These are phyloP conservation scores for Plasmodium gonderi DNA, from an alignment of 169 alveolate genomes.

Conservation along the genomic window DNA sequence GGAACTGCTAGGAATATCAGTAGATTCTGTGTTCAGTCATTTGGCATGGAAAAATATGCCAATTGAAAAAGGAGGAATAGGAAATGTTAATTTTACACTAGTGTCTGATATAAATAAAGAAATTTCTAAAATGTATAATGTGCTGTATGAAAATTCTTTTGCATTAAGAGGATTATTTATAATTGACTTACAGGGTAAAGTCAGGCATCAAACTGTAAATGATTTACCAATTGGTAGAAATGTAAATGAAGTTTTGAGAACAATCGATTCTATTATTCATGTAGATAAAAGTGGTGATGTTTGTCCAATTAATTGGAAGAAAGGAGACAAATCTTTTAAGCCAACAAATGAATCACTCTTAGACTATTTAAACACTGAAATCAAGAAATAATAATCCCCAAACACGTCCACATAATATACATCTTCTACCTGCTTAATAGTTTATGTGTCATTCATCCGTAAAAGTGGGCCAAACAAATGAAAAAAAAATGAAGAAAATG, in stretches of 20 bases:
- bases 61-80: conserved; percentile 82
- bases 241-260: conserved; percentile 84
- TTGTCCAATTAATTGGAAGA: conserved; percentile 87
- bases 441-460: not conserved
- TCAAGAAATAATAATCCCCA: conserved; percentile 4
- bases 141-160: conserved; percentile 80
- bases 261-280: conserved; percentile 83
- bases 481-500: not conserved
- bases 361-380: conserved; percentile 24
- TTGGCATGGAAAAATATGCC: conserved; percentile 85
- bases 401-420: not conserved
- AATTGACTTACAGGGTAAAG: conserved; percentile 81
- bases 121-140: conserved; percentile 81
- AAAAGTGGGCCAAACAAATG: not conserved
- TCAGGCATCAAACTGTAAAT: conserved; percentile 80
- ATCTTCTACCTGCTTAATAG: not conserved
- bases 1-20: conserved; percentile 84
- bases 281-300: conserved; percentile 84
- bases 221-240: conserved; percentile 86
- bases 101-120: conserved; percentile 82
- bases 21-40: conserved; percentile 85
- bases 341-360: conserved; percentile 40
- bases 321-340: conserved; percentile 77
- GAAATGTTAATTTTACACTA: conserved; percentile 82
- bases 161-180: conserved; percentile 83